Evolutionary conservation across 2,329 filamentous ascomycete species (phyloP).

Genomic region (Venturia aucupariae): DNA sequence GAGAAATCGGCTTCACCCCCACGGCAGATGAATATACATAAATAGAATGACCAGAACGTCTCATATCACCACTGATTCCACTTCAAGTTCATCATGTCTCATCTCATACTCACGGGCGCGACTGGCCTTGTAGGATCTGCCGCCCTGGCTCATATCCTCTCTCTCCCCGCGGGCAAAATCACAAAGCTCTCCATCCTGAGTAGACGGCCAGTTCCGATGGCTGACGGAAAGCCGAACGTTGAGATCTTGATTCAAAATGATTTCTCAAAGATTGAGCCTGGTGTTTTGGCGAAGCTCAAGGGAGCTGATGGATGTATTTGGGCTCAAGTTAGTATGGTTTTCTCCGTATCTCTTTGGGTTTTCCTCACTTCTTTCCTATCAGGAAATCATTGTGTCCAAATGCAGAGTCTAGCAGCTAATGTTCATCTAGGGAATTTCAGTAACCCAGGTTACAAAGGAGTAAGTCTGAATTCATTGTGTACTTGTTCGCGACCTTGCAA

Average conservation of each 20-base stretch:
- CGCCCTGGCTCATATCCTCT: constrained; percentile 30
- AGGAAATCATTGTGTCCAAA: too few relatives aligned
- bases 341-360: too few relatives aligned
- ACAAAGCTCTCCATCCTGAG: constrained; percentile 60
- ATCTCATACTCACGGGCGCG: constrained; percentile 35
- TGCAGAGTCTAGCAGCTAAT: too few relatives aligned
- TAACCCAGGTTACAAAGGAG: constrained; percentile 50
- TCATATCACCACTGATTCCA: background rate
- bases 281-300: constrained; percentile 49
- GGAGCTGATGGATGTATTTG: constrained; percentile 63
- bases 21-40: too few relatives aligned
- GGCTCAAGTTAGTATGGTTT: constrained; percentile 44
- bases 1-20: too few relatives aligned
- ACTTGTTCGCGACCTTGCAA: background rate
- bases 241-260: constrained; percentile 60
- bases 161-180: constrained; percentile 30
- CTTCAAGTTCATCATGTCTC: constrained; percentile 1
- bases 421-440: constrained; percentile 40
- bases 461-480: constrained; percentile 25
- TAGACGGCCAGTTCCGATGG: constrained; percentile 55
- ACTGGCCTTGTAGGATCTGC: constrained; percentile 34
- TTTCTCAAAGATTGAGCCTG: constrained; percentile 51
- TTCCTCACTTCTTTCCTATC: too few relatives aligned
- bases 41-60: too few relatives aligned
- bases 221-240: constrained; percentile 50